Evolutionary conservation across 805 yeast genomes (phyloP).

Genomic region (Grigorovia yakushimaensis): DNA sequence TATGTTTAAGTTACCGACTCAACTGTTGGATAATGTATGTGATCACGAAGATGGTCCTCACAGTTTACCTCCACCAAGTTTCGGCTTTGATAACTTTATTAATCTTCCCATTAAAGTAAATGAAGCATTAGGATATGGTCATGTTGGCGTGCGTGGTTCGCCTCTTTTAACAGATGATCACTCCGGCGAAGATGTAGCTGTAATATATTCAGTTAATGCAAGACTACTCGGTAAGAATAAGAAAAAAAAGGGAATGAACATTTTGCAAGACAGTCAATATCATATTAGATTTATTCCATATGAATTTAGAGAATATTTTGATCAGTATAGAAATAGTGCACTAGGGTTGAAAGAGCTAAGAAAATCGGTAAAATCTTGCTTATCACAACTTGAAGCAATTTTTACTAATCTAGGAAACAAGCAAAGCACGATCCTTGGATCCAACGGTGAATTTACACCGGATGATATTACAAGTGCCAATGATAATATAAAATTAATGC

Average conservation of each 20-base stretch:
- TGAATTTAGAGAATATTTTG: constrained; percentile 11
- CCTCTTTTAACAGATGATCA: constrained; percentile 44
- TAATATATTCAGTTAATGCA: constrained; percentile 44
- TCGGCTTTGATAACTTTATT: constrained; percentile 29
- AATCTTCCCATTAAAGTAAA: constrained; percentile 22
- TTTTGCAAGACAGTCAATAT: constrained; percentile 14
- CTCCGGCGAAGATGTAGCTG: constrained; percentile 27
- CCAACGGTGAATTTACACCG: too few relatives aligned
- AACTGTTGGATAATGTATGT: constrained; percentile 45
- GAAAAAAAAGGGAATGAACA: constrained; percentile 10
- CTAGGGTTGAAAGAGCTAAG: constrained; percentile 7
- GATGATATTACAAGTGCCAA: constrained; percentile 11
- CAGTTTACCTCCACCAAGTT: constrained; percentile 31
- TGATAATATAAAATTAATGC: constrained; percentile 4
- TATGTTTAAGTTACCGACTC: constrained; percentile 44
- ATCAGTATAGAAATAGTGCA: constrained; percentile 5
- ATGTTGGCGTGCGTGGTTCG: constrained; percentile 38
- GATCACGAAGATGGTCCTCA: constrained; percentile 31
- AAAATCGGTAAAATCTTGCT: constrained; percentile 7
- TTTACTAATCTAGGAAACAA: constrained; percentile 8
- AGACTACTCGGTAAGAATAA: constrained; percentile 39
- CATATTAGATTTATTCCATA: constrained; percentile 24
- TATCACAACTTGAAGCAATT: constrained; percentile 7
- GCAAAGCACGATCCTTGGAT: too few relatives aligned
- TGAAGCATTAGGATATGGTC: constrained; percentile 45